Conservation (phyloP, 208 protist species). For the Trypanosoma cruzi region DNA sequence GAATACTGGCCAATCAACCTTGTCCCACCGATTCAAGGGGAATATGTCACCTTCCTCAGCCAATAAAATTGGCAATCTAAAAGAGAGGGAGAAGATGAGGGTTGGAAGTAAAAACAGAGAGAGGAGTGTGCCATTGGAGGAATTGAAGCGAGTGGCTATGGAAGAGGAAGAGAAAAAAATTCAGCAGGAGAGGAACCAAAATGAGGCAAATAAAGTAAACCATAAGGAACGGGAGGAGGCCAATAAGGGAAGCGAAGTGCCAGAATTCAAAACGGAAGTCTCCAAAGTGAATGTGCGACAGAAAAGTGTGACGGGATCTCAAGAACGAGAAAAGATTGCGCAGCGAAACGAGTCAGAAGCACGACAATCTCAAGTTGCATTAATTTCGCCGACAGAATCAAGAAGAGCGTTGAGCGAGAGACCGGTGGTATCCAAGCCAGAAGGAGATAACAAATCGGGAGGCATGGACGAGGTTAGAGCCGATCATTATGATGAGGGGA, state of each 20-base stretch:
- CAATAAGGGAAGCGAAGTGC: background rate
- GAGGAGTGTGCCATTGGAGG: background rate
- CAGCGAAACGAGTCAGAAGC: background rate
- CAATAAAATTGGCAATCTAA: background rate
- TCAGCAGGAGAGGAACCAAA: background rate
- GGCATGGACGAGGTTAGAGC: background rate
- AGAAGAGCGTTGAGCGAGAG: too few relatives aligned
- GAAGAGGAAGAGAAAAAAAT: background rate
- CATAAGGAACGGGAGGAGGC: background rate
- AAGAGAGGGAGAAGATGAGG: background rate
- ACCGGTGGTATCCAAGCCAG: background rate
- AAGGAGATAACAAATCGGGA: background rate
- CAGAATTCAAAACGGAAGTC: background rate
- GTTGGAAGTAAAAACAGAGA: background rate
- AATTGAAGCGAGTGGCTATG: slow-evolving; percentile 10
- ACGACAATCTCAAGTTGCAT: background rate
- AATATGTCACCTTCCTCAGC: background rate
- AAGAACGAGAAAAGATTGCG: background rate
- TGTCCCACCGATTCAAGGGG: background rate
- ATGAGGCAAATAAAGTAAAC: background rate
- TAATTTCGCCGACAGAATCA: background rate
- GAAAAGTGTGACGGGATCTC: background rate
- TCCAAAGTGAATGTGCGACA: background rate
- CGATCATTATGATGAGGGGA: background rate
- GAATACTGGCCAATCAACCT: background rate